Base-by-base conservation (phyloP, 176 grass and related monocot species). In the Cenchrus americanus region DNA sequence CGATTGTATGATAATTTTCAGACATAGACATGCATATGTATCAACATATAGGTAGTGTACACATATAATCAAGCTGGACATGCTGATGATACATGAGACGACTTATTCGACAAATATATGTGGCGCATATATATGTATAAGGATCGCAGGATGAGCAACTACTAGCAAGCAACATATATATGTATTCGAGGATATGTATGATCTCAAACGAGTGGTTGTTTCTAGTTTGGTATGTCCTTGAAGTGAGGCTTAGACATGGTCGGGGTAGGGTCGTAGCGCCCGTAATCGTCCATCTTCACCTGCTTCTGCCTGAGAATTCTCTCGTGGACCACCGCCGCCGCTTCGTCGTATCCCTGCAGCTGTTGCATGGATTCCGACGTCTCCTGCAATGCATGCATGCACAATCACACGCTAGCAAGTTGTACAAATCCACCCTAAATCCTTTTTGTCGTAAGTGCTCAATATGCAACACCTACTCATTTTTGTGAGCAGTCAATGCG, bases 161-260 rank as follows among this genome's bases (percentile, higher is more conserved):
- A 37, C 10, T 21, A 42, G 49, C 19, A 23, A 24, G 58, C 32
- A 64, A 42, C 43, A 71, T 71, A 76, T 40, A 71, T 70, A 75
- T 37, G 34, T 37, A 62, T 51, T 66, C 63, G 22, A 69, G 32
- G 69, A 71, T 49, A 27, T 80, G 19, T 68, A 22, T 51, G 15
- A 8, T 44, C 43, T 44, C 43, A 26, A 50, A 50, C 49, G 22
- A 6, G 51, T 51, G 12, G 51, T 51, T 15, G 51, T 67, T 3
- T 1, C 71, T 84, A 92, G 47, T 92, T 95, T 0, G 93, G 93
- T 87, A 96, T 92, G 43, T 86, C 82, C 82, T 96, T 96, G 83
- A 92, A 92, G 82, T 81, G 90, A 91, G 93, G 93, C 86, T 93
- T 96, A 32, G 84, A 46, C 79, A 96, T 85, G 68, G 86, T 71